Conservation (phyloP, 2,329 filamentous ascomycete species). For the Sporothrix humicola region DNA sequence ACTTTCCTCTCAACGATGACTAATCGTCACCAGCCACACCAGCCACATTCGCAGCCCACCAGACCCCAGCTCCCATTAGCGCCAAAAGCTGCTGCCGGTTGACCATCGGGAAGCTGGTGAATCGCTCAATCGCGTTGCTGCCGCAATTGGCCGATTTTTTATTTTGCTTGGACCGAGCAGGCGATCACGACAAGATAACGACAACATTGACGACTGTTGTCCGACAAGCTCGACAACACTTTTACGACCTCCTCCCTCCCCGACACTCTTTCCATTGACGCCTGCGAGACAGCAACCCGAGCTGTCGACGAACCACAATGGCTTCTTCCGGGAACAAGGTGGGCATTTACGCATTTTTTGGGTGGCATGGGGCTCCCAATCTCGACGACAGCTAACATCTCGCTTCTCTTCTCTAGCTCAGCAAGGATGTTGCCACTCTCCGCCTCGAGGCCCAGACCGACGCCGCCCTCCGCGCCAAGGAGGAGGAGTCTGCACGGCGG, state of each 20-base stretch:
- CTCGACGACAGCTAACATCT: no score
- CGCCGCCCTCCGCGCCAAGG: constrained; percentile 26
- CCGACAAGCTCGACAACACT: background rate
- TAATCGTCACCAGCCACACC: constrained; percentile 12
- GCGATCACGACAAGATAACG: background rate
- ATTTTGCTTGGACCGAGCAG: background rate
- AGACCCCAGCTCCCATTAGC: background rate
- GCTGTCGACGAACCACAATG: constrained; percentile 36
- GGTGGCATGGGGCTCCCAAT: no score
- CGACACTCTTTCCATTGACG: constrained; percentile 29
- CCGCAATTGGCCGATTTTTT: constrained; percentile 30
- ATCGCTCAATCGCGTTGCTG: constrained; percentile 12
- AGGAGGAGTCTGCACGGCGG: constrained; percentile 34
- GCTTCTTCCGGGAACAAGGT: constrained; percentile 29
- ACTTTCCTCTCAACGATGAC: background rate
- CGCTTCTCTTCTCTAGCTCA: constrained; percentile 28
- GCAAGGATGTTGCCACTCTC: constrained; percentile 33
- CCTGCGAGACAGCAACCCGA: constrained; percentile 32
- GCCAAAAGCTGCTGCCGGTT: background rate
- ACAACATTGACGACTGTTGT: background rate
- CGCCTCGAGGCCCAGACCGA: constrained; percentile 34
- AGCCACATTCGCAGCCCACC: constrained; percentile 3
- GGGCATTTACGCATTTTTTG: background rate
- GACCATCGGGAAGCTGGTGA: constrained; percentile 12
- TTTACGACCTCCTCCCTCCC: background rate